Percentiles rank a stretch among this genome's conserved stretches.
Conservation (phyloP, 306 rosid genomes). For the Rosa multiflora region DNA sequence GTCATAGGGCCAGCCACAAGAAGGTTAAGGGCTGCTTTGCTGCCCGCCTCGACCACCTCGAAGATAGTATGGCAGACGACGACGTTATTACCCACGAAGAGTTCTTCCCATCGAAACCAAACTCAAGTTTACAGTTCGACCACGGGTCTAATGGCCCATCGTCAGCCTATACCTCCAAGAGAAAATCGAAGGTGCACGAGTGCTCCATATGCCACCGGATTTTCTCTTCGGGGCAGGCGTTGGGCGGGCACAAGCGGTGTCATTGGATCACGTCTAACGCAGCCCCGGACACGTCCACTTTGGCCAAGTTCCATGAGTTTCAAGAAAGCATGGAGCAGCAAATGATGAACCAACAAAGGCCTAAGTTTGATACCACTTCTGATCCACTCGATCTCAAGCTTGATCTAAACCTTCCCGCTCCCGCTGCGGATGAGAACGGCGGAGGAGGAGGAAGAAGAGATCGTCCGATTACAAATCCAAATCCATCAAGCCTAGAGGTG, state of each 20-base stretch:
- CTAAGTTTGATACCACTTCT: constrained; percentile 42
- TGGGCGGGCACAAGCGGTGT: constrained; percentile 94
- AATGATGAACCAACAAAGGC: constrained; percentile 26
- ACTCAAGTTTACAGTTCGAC: constrained; percentile 41
- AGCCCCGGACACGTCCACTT: constrained; percentile 41
- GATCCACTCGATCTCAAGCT: constrained; percentile 68
- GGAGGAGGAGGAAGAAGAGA: constrained; percentile 14
- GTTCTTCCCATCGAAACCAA: constrained; percentile 54
- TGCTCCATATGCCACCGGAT: constrained; percentile 90
- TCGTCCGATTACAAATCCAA: not conserved
- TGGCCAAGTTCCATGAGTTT: constrained; percentile 66
- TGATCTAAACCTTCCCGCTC: constrained; percentile 84
- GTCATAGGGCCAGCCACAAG: constrained; percentile 95
- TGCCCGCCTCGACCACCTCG: constrained; percentile 54
- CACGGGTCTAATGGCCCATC: constrained; percentile 34
- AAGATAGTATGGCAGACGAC: constrained; percentile 47
- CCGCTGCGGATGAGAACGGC: constrained; percentile 24
- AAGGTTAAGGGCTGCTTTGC: constrained; percentile 98
- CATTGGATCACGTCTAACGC: constrained; percentile 92
- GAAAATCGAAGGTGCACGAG: constrained; percentile 75
- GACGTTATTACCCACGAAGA: constrained; percentile 60
- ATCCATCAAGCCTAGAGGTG: constrained; percentile 22
- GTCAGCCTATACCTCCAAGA: constrained; percentile 57
- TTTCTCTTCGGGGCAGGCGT: constrained; percentile 88
- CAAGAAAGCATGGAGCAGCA: constrained; percentile 57